Conservation (phyloP, 2,329 filamentous ascomycete genomes). For the Lachnellula hyalina region DNA sequence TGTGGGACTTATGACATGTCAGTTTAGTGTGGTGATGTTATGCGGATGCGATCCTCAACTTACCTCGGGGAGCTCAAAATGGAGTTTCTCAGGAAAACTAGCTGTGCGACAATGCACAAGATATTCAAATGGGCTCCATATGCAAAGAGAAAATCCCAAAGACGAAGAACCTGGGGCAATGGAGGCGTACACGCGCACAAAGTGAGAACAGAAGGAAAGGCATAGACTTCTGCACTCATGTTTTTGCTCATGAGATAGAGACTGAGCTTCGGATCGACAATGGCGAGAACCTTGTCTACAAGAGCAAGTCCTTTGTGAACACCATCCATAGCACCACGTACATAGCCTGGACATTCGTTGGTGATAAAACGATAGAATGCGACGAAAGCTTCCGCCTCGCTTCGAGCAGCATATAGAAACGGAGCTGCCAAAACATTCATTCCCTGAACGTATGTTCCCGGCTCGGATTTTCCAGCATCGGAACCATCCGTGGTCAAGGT, state of each 20-base stretch:
- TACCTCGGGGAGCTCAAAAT: conserved; percentile 82
- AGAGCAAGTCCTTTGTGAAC: conserved; percentile 88
- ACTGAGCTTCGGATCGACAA: conserved; percentile 85
- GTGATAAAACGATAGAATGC: conserved; percentile 87
- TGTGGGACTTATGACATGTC: conserved; percentile 61
- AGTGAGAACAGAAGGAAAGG: conserved; percentile 90
- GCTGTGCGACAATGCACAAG: conserved; percentile 90
- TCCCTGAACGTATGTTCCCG: conserved; percentile 91
- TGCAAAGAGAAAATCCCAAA: conserved; percentile 97
- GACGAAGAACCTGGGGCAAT: conserved; percentile 80
- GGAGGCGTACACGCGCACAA: conserved; percentile 95
- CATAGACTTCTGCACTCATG: conserved; percentile 90
- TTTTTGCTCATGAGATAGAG: conserved; percentile 79
- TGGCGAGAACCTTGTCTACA: conserved; percentile 85
- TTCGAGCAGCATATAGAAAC: conserved; percentile 89
- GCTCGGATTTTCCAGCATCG: conserved; percentile 55
- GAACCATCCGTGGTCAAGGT: conserved; percentile 60
- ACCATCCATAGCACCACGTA: conserved; percentile 93
- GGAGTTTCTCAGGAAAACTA: conserved; percentile 80
- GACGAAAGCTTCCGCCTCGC: conserved; percentile 90
- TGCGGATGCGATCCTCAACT: conserved; percentile 23
- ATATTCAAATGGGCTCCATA: conserved; percentile 95
- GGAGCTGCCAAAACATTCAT: conserved; percentile 98
- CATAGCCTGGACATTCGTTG: conserved; percentile 85
- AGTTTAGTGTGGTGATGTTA: neutral